Evolutionary conservation across 805 yeast species (phyloP), one percentile per base, ranked within the genome.

Genomic region (Kodamaea lidongshanica): DNA sequence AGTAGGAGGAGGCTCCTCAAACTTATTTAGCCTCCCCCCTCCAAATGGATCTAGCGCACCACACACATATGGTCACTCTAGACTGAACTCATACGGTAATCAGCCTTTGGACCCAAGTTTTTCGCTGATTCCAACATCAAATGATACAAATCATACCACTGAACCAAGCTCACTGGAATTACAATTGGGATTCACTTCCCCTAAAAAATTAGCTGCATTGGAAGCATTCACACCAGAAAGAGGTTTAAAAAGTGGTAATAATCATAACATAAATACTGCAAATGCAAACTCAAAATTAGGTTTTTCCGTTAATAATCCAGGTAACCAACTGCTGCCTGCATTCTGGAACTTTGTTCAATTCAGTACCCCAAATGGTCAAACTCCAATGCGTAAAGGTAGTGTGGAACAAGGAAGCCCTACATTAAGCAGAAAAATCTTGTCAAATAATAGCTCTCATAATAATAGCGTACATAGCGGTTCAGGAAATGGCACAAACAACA

Each of bases 281-380:
- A 37, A 45, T 17, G 28, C 34, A 10, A 30, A 41, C 12, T 53
- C 13, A 16, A 19, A 19, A 21, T 24, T 17, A 31, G 20, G 25
- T 23, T 13, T 32, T 10, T 27, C 30, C 10, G 17, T 30, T 58
- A 7, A 32, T 65, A 51, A 47, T 61, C 61, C 24, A 14, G 35
- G 30, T 54, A 54, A 61, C 58, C 72, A 56, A 59, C 73, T 80
- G 17, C 84, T 95, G 1, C 97, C 97, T 1, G 96, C 95, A 11
- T 73, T 88, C 36, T 85, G 96, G 96, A 84, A 82, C 50, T 78
- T 84, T 58, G 85, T 88, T 48, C 95, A 87, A 46, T 77, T 88
- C 35, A 60, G 65, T 34, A 65, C 69, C 4, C 70, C 68, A 3
- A 61, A 61, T 32, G 67, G 64, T 6, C 68, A 63, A 37, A 63